These are phyloP conservation scores for Lecanicillium sp. DNA, from an alignment of 2,329 filamentous ascomycete genomes.

Conservation along the genomic window DNA sequence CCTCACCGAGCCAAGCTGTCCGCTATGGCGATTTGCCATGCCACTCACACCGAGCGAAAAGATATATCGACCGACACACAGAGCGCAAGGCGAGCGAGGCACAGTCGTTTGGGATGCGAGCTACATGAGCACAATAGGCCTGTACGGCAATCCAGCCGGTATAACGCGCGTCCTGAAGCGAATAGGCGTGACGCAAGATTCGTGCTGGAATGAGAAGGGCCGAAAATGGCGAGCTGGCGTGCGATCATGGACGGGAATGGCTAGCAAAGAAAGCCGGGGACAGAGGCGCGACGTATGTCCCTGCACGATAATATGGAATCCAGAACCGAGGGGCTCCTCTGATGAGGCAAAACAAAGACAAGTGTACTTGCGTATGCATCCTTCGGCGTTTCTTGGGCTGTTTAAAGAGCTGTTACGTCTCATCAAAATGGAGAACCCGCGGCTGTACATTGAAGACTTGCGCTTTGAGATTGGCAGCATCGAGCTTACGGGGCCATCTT, in stretches of 20 bases:
- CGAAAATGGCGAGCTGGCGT: slow-evolving; percentile 59
- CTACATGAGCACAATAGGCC: slow-evolving; percentile 78
- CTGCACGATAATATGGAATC: slow-evolving; percentile 69
- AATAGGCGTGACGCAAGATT: slow-evolving; percentile 53
- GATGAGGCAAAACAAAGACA: slow-evolving; percentile 26
- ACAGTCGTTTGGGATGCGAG: slow-evolving; percentile 88
- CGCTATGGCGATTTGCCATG: slow-evolving; percentile 85
- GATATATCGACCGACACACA: slow-evolving; percentile 79
- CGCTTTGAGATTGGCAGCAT: slow-evolving; percentile 59
- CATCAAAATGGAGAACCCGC: slow-evolving; percentile 51
- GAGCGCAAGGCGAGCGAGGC: slow-evolving; percentile 66
- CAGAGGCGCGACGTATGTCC: slow-evolving; percentile 56
- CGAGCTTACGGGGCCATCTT: slow-evolving; percentile 56
- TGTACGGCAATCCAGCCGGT: slow-evolving; percentile 59
- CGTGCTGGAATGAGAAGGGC: slow-evolving; percentile 55
- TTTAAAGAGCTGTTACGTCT: slow-evolving; percentile 55
- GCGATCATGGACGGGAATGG: slow-evolving; percentile 38
- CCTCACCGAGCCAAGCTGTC: slow-evolving; percentile 71
- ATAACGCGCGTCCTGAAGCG: slow-evolving; percentile 58
- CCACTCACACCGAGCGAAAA: slow-evolving; percentile 84
- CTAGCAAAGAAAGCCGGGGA: slow-evolving; percentile 47
- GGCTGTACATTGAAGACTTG: slow-evolving; percentile 57
- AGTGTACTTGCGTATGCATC: slow-evolving; percentile 70
- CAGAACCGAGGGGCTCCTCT: slow-evolving; percentile 18
- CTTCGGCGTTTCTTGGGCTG: slow-evolving; percentile 64